Evolutionary conservation across 331 rosid genomes (phyloP).

Genomic region (Quercus lobata): DNA sequence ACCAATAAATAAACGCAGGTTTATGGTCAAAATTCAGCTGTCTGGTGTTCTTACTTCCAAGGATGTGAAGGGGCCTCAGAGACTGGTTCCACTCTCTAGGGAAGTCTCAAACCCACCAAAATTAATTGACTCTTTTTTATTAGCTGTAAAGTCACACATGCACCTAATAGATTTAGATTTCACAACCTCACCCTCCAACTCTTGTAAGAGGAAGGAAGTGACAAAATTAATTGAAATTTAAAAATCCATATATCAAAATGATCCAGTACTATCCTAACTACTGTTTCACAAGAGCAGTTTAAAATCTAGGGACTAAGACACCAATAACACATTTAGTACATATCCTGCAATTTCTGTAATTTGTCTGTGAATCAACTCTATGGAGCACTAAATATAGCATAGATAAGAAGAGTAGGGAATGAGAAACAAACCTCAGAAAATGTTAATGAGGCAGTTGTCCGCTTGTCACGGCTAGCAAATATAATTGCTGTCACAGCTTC

Average conservation of each 20-base stretch:
- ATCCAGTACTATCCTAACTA: not conserved
- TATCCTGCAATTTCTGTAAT: not conserved
- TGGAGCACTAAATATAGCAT: not conserved
- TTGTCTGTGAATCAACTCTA: not conserved
- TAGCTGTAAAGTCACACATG: too few species aligned
- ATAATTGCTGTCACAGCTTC: conserved; percentile 92
- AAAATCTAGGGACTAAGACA: not conserved
- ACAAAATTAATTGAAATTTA: not conserved
- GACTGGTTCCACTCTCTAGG: not conserved
- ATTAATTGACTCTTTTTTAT: too few species aligned
- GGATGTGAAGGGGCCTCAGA: not conserved
- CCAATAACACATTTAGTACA: not conserved
- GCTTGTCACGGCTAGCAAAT: conserved; percentile 81
- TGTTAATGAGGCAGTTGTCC: conserved; percentile 74
- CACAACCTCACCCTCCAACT: too few species aligned
- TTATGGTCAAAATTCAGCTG: not conserved
- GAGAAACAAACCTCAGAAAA: conserved; percentile 83
- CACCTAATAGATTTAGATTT: too few species aligned
- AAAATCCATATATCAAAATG: not conserved
- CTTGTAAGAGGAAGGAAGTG: too few species aligned
- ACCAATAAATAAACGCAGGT: not conserved
- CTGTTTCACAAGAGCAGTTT: not conserved
- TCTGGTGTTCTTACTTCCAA: not conserved
- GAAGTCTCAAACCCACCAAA: not conserved
- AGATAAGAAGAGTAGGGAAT: not conserved